Percentiles rank a stretch among this genome's conserved stretches.
phyloP scores from a whole-genome alignment of 129 eudicot genomes.

The Lonicera japonica region DNA sequence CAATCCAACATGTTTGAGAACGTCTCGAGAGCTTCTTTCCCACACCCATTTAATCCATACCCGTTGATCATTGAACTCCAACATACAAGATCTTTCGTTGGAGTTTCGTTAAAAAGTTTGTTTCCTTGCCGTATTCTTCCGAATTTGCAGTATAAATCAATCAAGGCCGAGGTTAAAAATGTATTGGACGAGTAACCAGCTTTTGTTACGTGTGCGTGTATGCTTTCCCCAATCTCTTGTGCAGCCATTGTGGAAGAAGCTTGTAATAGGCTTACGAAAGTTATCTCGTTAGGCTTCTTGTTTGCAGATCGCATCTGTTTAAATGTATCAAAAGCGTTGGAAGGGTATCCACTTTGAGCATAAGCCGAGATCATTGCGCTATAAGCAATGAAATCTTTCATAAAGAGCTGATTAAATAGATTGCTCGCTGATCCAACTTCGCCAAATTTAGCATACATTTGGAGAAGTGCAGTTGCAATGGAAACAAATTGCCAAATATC shows the following conservation, averaged over 20 bases:
- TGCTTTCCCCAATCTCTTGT: slow-evolving; percentile 37
- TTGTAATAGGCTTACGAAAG: slow-evolving; percentile 34
- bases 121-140: slow-evolving; percentile 34
- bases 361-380: slow-evolving; percentile 39
- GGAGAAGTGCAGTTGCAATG: slow-evolving; percentile 40
- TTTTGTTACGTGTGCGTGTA: slow-evolving; percentile 39
- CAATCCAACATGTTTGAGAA: slow-evolving; percentile 37
- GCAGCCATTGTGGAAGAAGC: slow-evolving; percentile 36
- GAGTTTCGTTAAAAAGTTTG: slow-evolving; percentile 31
- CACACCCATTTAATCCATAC: slow-evolving; percentile 44
- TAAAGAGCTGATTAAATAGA: slow-evolving; percentile 27
- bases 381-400: slow-evolving; percentile 46
- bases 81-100: slow-evolving; percentile 34
- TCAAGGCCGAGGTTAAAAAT: slow-evolving; percentile 33
- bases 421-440: slow-evolving; percentile 27
- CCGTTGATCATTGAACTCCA: slow-evolving; percentile 68
- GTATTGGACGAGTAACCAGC: slow-evolving; percentile 32
- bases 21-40: slow-evolving; percentile 36
- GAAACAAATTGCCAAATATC: slow-evolving; percentile 26
- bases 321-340: neutral
- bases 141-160: slow-evolving; percentile 47
- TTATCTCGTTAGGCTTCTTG: neutral
- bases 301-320: neutral
- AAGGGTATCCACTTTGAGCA: neutral
- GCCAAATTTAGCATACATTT: slow-evolving; percentile 41